These are phyloP conservation scores for Podila minutissima DNA, from an alignment of 192 early-diverging fungal genomes.

Conservation along the genomic window DNA sequence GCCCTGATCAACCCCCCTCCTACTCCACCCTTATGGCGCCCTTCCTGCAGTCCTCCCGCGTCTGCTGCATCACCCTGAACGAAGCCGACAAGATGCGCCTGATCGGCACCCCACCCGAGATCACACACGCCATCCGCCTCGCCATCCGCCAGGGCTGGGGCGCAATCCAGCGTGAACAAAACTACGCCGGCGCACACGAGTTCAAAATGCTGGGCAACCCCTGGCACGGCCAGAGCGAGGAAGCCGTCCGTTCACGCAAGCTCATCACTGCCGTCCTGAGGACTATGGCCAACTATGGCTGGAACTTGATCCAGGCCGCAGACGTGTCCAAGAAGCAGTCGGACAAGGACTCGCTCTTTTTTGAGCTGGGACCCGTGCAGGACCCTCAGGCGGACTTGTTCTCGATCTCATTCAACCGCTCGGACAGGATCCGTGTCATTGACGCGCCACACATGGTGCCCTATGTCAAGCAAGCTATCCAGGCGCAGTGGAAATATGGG, in stretches of 20 bases:
- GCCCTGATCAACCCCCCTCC: neutral
- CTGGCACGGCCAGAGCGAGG: slow-evolving; percentile 16
- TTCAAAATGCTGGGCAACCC: slow-evolving; percentile 35
- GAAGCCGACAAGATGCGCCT: slow-evolving; percentile 35
- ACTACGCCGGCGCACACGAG: slow-evolving; percentile 10
- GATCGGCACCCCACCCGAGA: slow-evolving; percentile 12
- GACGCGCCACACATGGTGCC: slow-evolving; percentile 5
- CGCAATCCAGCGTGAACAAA: slow-evolving; percentile 13
- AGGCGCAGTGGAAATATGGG: slow-evolving; percentile 18
- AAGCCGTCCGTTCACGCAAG: slow-evolving; percentile 12
- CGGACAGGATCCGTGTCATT: slow-evolving; percentile 31
- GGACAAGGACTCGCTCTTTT: slow-evolving; percentile 31
- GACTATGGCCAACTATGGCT: slow-evolving; percentile 25
- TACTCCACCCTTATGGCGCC: neutral
- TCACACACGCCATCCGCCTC: slow-evolving; percentile 1
- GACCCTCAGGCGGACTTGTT: slow-evolving; percentile 17
- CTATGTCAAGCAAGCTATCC: slow-evolving; percentile 14
- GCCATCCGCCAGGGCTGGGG: slow-evolving; percentile 24
- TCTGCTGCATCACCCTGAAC: slow-evolving; percentile 33
- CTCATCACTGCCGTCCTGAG: slow-evolving; percentile 13
- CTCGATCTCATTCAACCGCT: slow-evolving; percentile 22
- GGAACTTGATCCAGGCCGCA: slow-evolving; percentile 38
- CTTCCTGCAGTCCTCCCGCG: neutral
- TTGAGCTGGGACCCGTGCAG: slow-evolving; percentile 5
- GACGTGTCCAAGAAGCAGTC: slow-evolving; percentile 30